Percentiles rank a stretch among this genome's conserved stretches.
These are phyloP conservation scores for Lasiosphaeris hirsuta DNA, from an alignment of 495 filamentous ascomycete genomes.

Conservation along the genomic window DNA sequence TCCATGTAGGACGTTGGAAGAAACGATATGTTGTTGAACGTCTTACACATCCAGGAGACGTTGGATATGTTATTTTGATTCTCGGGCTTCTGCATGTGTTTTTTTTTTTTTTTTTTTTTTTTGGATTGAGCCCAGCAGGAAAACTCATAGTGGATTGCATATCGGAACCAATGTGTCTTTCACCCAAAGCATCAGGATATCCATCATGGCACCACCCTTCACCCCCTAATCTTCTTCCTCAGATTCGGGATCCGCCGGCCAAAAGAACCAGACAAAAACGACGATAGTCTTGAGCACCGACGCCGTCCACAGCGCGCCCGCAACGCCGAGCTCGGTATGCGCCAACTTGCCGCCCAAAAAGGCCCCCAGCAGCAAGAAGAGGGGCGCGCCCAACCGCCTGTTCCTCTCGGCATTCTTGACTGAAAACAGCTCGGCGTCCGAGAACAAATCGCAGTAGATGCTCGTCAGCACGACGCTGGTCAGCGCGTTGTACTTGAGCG, in stretches of 20 bases:
- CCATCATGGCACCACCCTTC: too few relatives aligned
- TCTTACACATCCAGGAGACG: too few relatives aligned
- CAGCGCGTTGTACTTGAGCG: conserved; percentile 57
- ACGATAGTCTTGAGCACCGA: conserved; percentile 51
- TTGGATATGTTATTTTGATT: too few relatives aligned
- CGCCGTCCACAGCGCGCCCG: conserved; percentile 63
- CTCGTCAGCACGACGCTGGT: conserved; percentile 71
- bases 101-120: too few relatives aligned
- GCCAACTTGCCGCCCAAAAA: conserved; percentile 58
- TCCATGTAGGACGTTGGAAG: too few relatives aligned
- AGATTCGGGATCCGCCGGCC: conserved; percentile 37
- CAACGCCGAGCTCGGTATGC: conserved; percentile 53
- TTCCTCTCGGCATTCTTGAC: conserved; percentile 55
- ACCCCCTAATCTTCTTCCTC: conserved; percentile 6
- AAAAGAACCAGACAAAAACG: conserved; percentile 54
- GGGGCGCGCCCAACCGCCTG: conserved; percentile 53
- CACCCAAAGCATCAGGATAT: too few relatives aligned
- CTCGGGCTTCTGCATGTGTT: too few relatives aligned
- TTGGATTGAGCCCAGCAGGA: too few relatives aligned
- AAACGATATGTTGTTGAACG: too few relatives aligned
- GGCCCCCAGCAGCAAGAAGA: conserved; percentile 57
- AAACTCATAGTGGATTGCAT: too few relatives aligned
- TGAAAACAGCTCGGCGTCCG: conserved; percentile 54
- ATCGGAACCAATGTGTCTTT: too few relatives aligned
- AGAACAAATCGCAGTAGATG: conserved; percentile 69